Evolutionary conservation across 257 asterid species (phyloP).

Genomic region (Solanum chaucha): DNA sequence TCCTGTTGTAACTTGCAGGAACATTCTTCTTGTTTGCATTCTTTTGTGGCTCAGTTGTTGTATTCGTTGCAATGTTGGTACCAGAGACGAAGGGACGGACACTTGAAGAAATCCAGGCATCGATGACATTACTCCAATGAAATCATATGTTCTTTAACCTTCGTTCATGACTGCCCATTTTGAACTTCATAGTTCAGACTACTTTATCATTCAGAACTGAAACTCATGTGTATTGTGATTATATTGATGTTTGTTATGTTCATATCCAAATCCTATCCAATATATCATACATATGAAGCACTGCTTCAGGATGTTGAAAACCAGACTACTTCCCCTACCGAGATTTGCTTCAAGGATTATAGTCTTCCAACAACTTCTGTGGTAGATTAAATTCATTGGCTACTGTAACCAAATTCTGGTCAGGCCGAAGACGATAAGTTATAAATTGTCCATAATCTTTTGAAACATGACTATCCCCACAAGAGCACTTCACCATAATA

Average conservation of each 20-base stretch:
- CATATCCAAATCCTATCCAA: background rate
- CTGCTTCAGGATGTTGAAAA: conserved; percentile 18
- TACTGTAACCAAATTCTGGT: conserved; percentile 22
- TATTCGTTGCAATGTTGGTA: conserved; percentile 52
- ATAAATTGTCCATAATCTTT: conserved; percentile 46
- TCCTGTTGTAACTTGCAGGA: conserved; percentile 19
- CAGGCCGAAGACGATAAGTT: conserved; percentile 42
- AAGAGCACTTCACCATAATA: conserved; percentile 45
- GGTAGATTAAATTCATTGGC: conserved; percentile 22
- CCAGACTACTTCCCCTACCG: conserved; percentile 37
- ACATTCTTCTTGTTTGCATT: conserved; percentile 32
- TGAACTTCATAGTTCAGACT: background rate
- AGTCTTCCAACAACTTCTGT: conserved; percentile 40
- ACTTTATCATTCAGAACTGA: background rate
- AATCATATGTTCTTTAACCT: background rate
- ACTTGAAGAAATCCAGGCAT: conserved; percentile 56
- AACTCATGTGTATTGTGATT: background rate
- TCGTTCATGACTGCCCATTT: background rate
- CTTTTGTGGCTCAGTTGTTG: conserved; percentile 25
- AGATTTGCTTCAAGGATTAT: conserved; percentile 47
- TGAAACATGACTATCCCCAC: conserved; percentile 49
- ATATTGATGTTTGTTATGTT: background rate
- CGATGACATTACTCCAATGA: conserved; percentile 14
- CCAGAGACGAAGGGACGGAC: conserved; percentile 90
- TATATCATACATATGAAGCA: background rate